Conservation (phyloP, 2,329 filamentous ascomycete species). For the Colletotrichum melonis region DNA sequence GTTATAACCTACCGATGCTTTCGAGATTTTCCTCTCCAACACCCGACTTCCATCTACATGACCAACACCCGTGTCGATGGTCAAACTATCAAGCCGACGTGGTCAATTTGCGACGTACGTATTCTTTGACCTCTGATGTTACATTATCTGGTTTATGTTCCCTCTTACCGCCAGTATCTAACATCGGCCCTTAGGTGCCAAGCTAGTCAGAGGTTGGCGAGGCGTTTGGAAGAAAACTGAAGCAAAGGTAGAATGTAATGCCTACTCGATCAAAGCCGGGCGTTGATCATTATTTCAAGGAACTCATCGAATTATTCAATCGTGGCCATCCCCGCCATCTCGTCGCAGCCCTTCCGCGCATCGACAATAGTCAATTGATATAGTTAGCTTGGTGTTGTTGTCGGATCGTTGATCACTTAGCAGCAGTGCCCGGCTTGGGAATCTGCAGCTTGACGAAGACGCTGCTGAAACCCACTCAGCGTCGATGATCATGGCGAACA, state of each 20-base stretch:
- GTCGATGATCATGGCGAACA: background rate
- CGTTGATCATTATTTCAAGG: background rate
- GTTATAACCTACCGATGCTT: background rate
- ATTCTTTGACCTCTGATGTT: background rate
- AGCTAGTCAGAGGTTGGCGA: background rate
- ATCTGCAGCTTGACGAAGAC: background rate
- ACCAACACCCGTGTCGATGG: background rate
- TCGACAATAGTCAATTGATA: background rate
- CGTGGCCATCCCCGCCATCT: background rate
- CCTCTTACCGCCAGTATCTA: background rate
- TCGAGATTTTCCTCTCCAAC: background rate
- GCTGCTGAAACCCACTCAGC: too few species aligned
- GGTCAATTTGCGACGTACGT: background rate
- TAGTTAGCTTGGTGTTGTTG: background rate
- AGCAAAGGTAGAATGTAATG: background rate
- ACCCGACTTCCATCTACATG: background rate
- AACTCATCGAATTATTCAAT: background rate
- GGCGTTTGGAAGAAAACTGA: background rate
- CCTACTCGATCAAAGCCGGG: background rate
- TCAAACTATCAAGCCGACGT: background rate
- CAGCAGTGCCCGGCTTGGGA: background rate
- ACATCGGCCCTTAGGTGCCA: background rate
- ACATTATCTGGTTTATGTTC: background rate
- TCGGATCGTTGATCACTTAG: background rate
- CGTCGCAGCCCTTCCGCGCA: background rate